Evolutionary conservation across 257 asterid species (phyloP).

Genomic region (Buddleja alternifolia): DNA sequence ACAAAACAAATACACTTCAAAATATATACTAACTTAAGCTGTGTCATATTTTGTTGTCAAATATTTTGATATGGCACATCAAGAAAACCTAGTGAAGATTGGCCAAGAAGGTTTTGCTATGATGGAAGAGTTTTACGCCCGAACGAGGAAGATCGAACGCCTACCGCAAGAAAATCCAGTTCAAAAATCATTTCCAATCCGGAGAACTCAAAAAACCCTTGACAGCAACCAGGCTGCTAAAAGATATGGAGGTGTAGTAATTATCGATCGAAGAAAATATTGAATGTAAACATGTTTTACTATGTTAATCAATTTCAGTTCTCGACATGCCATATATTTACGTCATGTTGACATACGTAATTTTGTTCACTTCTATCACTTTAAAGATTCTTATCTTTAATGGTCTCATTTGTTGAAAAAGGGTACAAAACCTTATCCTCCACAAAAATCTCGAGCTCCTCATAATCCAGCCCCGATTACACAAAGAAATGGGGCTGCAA

Average conservation of each 20-base stretch:
- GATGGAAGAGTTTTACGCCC: slow-evolving; percentile 34
- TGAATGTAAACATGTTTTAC: background rate
- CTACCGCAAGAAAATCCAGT: slow-evolving; percentile 24
- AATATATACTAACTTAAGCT: background rate
- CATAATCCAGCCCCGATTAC: slow-evolving; percentile 4
- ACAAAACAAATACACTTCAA: slow-evolving; percentile 5
- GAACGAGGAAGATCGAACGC: slow-evolving; percentile 28
- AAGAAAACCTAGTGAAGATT: slow-evolving; percentile 44
- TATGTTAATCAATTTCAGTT: background rate
- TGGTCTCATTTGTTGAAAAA: background rate
- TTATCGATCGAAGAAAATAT: slow-evolving; percentile 35
- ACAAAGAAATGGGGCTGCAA: background rate
- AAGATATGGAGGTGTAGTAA: slow-evolving; percentile 40
- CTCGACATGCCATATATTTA: too few species aligned
- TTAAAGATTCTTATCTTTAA: too few species aligned
- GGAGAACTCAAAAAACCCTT: slow-evolving; percentile 41
- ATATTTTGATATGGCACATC: slow-evolving; percentile 33
- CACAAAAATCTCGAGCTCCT: slow-evolving; percentile 19
- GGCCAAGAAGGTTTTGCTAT: slow-evolving; percentile 45
- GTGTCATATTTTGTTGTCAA: background rate
- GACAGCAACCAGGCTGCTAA: slow-evolving; percentile 54
- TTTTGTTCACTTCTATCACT: too few species aligned
- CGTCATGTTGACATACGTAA: too few species aligned
- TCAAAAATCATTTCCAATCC: slow-evolving; percentile 25
- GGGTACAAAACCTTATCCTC: slow-evolving; percentile 13